Evolutionary conservation across 2,329 filamentous ascomycete genomes (phyloP).

Genomic region (Colletotrichum sp.): DNA sequence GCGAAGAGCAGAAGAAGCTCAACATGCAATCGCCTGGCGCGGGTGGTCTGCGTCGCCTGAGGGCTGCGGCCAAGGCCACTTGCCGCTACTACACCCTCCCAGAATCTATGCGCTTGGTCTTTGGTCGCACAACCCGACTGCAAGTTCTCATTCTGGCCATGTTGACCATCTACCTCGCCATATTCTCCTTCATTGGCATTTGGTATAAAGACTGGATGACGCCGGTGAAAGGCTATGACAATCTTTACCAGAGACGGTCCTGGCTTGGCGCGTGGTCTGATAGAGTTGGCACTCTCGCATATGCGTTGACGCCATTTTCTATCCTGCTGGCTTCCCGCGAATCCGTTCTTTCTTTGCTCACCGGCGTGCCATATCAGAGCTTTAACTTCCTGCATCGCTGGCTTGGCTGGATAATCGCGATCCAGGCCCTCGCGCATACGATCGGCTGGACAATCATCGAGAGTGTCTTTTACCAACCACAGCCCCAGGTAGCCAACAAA

Average conservation of each 20-base stretch:
- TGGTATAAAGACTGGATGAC: conserved; percentile 73
- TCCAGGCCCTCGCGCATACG: conserved; percentile 72
- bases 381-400: conserved; percentile 83
- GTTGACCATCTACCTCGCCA: conserved; percentile 65
- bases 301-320: conserved; percentile 75
- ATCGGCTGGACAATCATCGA: conserved; percentile 75
- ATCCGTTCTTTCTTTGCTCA: conserved; percentile 71
- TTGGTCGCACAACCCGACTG: conserved; percentile 71
- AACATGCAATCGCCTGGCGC: conserved; percentile 9
- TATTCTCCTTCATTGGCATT: conserved; percentile 75
- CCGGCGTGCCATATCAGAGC: conserved; percentile 76
- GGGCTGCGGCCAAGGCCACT: neutral
- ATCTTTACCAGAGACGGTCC: conserved; percentile 67
- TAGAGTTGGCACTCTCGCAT: conserved; percentile 73
- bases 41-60: neutral
- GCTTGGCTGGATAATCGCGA: conserved; percentile 75
- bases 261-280: conserved; percentile 72
- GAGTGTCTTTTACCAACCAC: conserved; percentile 71
- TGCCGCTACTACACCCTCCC: conserved; percentile 59
- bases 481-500: conserved; percentile 60
- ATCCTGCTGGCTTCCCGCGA: conserved; percentile 72
- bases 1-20: neutral
- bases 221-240: conserved; percentile 62
- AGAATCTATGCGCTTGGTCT: conserved; percentile 61
- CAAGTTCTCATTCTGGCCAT: conserved; percentile 68